phyloP scores from a whole-genome alignment of 306 rosid species.

The Cucumis sativus region Cucumber_9930_V3 NC_026659.2:27802501-27803000 shows the following conservation, averaged over 20 bases:
- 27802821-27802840: too few relatives aligned
- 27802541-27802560: conserved; percentile 23
- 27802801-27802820: too few relatives aligned
- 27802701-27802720: neutral
- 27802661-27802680: neutral
- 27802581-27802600: conserved; percentile 42
- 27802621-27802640: neutral
- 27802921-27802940: neutral
- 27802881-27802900: neutral
- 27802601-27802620: conserved; percentile 85
- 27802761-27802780: too few relatives aligned
- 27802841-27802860: too few relatives aligned
- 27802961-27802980: neutral
- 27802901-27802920: neutral
- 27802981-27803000: neutral
- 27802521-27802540: conserved; percentile 2
- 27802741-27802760: too few relatives aligned
- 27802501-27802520: conserved; percentile 18
- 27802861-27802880: too few relatives aligned
- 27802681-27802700: neutral
- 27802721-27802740: neutral
- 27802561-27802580: conserved; percentile 16
- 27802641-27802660: neutral
- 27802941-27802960: neutral
- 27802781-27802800: too few relatives aligned